These are phyloP conservation scores for Metrosideros polymorpha DNA, from an alignment of 441 rosid species.

Conservation along the genomic window DNA sequence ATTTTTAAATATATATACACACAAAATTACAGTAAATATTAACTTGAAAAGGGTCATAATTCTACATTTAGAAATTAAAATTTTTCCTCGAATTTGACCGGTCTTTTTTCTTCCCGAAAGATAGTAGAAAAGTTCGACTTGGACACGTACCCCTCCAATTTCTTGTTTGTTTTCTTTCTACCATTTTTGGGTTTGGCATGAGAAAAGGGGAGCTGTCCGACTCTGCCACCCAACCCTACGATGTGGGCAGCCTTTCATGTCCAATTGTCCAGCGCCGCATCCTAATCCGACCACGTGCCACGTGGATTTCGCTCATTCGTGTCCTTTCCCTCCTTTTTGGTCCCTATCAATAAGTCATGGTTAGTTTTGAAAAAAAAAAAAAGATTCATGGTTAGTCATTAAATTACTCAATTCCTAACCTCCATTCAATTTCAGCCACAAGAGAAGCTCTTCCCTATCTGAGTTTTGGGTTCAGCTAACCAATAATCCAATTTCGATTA, in stretches of 20 bases:
- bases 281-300: neutral
- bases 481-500: neutral
- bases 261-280: neutral
- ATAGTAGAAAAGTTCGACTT: neutral
- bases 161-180: too few relatives aligned
- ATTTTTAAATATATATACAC: too few relatives aligned
- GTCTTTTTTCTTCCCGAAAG: neutral
- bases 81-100: neutral
- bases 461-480: neutral
- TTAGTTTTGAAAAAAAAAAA: too few relatives aligned
- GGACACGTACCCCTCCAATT: neutral
- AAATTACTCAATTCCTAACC: neutral
- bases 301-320: neutral
- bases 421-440: neutral
- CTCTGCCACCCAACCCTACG: accelerated
- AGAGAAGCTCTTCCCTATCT: neutral
- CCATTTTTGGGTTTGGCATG: neutral
- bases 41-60: too few relatives aligned
- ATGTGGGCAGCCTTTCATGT: neutral
- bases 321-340: accelerated
- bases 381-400: neutral
- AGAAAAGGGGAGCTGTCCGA: neutral
- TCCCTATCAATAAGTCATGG: neutral
- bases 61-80: too few relatives aligned
- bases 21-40: too few relatives aligned